Evolutionary conservation across 78 protist genomes (phyloP), one percentile per base, ranked within the genome.

Genomic region (Emiliania huxleyi): DNA sequence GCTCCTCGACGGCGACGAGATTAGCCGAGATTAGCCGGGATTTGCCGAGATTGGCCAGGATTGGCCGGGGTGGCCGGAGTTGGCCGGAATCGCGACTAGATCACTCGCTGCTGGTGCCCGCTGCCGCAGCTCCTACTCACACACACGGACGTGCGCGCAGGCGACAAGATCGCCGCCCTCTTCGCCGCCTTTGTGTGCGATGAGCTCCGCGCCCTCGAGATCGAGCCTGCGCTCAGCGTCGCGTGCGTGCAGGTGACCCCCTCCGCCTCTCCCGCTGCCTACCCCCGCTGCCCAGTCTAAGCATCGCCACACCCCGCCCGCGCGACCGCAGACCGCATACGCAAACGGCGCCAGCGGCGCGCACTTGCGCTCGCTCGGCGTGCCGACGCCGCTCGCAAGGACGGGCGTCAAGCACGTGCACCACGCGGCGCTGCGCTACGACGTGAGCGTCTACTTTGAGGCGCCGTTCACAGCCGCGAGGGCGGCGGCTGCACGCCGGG

Each of bases 331-430:
- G 49, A 89, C 91, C 18, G 91, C 91, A 37, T 89, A 89, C 79
- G 91, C 91, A 12, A 89, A 89, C 37, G 91, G 91, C 91, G 91
- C 91, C 4, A 2, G 77, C 22, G n/a, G 33, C 12, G 75, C 45
- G 42, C n/a, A 89, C 44, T 0, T 89, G 33, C 69, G 75, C 52
- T 0, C 25, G 26, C 45, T 8, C 15, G 91, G 87, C 84, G 52
- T 91, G 83, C 35, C 22, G 15, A 52, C 15, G 62, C 62, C 62
- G 62, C 8, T 52, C 62, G 62, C 62, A 52, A 52, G 95, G 43
- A 96, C 97, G 1, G 98, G 98, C 44, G 98, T 97, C 46, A 97
- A 97, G 94, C 69, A 95, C 71, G 62, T 97, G 35, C 98, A 97
- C 83, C 96, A 93, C 90, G 56, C 0, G 21, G 97, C 98, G 1